Conservation (phyloP, 768 basidiomycete genomes). For the Boletus bicolor region DNA sequence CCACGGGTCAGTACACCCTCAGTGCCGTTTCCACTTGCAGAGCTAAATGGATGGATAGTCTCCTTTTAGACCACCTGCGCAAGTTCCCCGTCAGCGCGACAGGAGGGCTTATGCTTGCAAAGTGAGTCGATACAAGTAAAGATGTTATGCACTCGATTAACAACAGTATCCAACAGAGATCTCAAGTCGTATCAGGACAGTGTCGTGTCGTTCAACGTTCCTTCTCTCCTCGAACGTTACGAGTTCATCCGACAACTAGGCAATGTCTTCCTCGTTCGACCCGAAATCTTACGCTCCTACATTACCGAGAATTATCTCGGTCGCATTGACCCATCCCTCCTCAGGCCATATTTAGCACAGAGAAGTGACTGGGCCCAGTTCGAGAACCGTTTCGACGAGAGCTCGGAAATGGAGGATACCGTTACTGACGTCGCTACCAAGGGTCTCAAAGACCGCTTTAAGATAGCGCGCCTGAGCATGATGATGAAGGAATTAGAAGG, state of each 20-base stretch:
- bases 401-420: slow-evolving; percentile 42
- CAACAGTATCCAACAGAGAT: slow-evolving; percentile 54
- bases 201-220: slow-evolving; percentile 76
- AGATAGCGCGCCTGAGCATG: slow-evolving; percentile 68
- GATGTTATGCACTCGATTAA: background rate
- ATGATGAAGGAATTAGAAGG: slow-evolving; percentile 89
- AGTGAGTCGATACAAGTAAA: slow-evolving; percentile 53
- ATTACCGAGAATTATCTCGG: slow-evolving; percentile 93
- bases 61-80: slow-evolving; percentile 89
- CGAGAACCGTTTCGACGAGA: slow-evolving; percentile 74
- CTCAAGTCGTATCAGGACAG: slow-evolving; percentile 95
- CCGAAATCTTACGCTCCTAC: slow-evolving; percentile 92
- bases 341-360: slow-evolving; percentile 88
- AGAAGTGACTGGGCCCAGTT: slow-evolving; percentile 90
- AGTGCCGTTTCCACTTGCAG: background rate
- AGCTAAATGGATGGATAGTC: slow-evolving; percentile 40
- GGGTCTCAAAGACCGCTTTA: slow-evolving; percentile 53
- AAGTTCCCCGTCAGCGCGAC: slow-evolving; percentile 97
- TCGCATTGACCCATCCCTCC: slow-evolving; percentile 79
- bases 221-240: slow-evolving; percentile 88
- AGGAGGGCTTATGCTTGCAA: slow-evolving; percentile 96
- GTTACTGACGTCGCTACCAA: slow-evolving; percentile 39
- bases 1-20: slow-evolving; percentile 57
- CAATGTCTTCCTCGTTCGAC: slow-evolving; percentile 94
- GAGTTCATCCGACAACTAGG: slow-evolving; percentile 98